phyloP scores from a whole-genome alignment of 1,139 yeast genomes.

The Taphrina betulina region DNA sequence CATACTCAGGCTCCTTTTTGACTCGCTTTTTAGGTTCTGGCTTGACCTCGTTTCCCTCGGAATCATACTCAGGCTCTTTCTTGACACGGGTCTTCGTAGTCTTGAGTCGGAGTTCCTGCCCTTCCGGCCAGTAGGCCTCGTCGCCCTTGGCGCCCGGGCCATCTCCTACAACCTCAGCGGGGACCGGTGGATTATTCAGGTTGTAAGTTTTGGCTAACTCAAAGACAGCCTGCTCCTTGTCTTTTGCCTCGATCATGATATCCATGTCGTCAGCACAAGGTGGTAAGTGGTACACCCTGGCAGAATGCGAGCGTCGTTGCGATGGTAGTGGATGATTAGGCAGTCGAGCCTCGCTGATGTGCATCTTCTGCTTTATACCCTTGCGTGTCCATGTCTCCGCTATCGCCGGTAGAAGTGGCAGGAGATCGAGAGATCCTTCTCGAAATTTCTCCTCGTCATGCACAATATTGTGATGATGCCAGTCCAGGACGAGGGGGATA shows the following conservation, averaged over 20 bases:
- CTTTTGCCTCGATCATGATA: constrained; percentile 42
- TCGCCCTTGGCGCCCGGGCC: constrained; percentile 31
- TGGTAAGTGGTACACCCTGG: constrained; percentile 32
- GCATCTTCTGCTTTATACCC: constrained; percentile 46
- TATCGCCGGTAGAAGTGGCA: constrained; percentile 30
- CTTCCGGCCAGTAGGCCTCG: constrained; percentile 32
- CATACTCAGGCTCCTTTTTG: constrained; percentile 12
- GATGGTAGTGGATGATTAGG: constrained; percentile 28
- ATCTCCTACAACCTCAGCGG: constrained; percentile 28
- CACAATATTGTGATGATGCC: constrained; percentile 35
- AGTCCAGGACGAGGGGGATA: constrained; percentile 35
- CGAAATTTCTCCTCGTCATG: constrained; percentile 33
- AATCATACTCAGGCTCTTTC: constrained; percentile 29
- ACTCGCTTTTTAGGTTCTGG: constrained; percentile 19
- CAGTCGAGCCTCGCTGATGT: constrained; percentile 45
- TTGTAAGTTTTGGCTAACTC: constrained; percentile 39
- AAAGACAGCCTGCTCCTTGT: constrained; percentile 59
- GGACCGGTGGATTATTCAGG: constrained; percentile 25
- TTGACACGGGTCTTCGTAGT: constrained; percentile 28
- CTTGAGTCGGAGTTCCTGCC: constrained; percentile 20
- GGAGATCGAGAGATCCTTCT: constrained; percentile 30
- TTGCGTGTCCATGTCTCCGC: constrained; percentile 60
- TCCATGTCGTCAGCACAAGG: constrained; percentile 43
- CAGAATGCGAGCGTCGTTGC: constrained; percentile 33
- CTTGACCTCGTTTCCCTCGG: constrained; percentile 26